A percentile compares a stretch with the other conserved stretches of the same genome.
phyloP scores from a whole-genome alignment of 148 eudicot species.

The Talinum fruticosum region DNA sequence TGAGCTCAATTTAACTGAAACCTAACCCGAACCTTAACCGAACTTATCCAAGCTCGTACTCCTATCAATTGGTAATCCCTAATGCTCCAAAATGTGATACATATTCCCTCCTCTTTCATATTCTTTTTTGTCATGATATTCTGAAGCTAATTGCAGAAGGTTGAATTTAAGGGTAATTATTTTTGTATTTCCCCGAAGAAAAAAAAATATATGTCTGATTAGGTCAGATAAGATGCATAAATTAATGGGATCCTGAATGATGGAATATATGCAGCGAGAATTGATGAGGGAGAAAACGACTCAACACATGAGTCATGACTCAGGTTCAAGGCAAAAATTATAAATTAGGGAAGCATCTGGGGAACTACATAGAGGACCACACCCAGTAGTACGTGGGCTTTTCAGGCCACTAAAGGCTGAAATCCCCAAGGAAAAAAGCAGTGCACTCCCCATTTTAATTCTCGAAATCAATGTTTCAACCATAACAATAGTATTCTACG shows the following conservation, averaged over 20 bases:
- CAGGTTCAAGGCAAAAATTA: no score
- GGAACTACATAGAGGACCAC: neutral
- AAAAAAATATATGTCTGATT: neutral
- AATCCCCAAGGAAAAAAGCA: neutral
- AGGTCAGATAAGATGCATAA: neutral
- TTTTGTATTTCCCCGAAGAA: no score
- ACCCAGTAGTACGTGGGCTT: neutral
- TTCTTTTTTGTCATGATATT: no score
- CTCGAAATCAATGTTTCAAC: no score
- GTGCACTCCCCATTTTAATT: neutral
- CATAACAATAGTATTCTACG: no score
- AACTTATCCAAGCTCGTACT: no score
- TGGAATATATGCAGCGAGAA: neutral
- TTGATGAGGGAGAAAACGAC: neutral
- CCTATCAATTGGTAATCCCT: no score
- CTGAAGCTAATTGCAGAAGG: neutral
- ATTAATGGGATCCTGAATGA: neutral
- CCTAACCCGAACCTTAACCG: no score
- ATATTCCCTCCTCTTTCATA: no score
- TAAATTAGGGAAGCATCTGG: neutral
- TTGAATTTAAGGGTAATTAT: no score
- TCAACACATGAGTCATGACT: neutral
- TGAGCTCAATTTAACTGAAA: no score
- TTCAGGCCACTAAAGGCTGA: neutral
- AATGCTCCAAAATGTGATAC: no score